Conservation (phyloP, 495 filamentous ascomycete genomes). For the Filosporella fistucella region DNA sequence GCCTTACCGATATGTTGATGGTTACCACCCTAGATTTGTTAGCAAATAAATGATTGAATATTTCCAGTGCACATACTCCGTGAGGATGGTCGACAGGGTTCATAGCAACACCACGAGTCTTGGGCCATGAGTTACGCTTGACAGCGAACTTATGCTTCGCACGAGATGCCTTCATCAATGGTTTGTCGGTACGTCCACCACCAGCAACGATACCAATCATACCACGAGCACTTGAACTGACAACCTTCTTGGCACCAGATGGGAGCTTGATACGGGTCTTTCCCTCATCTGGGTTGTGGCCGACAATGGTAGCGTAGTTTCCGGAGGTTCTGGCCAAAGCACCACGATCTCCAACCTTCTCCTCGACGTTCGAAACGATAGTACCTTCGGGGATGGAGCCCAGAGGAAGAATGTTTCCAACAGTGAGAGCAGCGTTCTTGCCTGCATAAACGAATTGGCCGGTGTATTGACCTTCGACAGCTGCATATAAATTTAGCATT, state of each 20-base stretch:
- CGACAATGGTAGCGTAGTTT: conserved; percentile 99
- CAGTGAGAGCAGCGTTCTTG: conserved; percentile 92
- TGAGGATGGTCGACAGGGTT: conserved; percentile 99
- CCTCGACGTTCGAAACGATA: conserved; percentile 97
- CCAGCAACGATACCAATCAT: conserved; percentile 99
- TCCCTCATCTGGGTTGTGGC: conserved; percentile 98
- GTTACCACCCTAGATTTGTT: conserved; percentile 75
- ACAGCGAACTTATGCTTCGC: conserved; percentile 99
- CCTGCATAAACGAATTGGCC: conserved; percentile 99
- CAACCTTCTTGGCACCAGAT: conserved; percentile 97
- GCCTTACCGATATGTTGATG: conserved; percentile 99
- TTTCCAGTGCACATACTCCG: conserved; percentile 56
- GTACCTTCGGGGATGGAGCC: conserved; percentile 95
- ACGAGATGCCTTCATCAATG: conserved; percentile 95
- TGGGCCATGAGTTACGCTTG: conserved; percentile 99
- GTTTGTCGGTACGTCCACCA: conserved; percentile 99
- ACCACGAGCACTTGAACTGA: conserved; percentile 84
- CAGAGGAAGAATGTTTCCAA: conserved; percentile 96
- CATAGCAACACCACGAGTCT: conserved; percentile 99
- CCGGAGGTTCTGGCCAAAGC: conserved; percentile 92
- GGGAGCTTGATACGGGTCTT: conserved; percentile 99
- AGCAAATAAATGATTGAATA: conserved; percentile 1
- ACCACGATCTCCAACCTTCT: conserved; percentile 97
- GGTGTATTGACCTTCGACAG: conserved; percentile 99
- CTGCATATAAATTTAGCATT: too few relatives aligned